Conservation (phyloP, 139 green algal genomes). For the Chlorella vulgaris region DNA sequence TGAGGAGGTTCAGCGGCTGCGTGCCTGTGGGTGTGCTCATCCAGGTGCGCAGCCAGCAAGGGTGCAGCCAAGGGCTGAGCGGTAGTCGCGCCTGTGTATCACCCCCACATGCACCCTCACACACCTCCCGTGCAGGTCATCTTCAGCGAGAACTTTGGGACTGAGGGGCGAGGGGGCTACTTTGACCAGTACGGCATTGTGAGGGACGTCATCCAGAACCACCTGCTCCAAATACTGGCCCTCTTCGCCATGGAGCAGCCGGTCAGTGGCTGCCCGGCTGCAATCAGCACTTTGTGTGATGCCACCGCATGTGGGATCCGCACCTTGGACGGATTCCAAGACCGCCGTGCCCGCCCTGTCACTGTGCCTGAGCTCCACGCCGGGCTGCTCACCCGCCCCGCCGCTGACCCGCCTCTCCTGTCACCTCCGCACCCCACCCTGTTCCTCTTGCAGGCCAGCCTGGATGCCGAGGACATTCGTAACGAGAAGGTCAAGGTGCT, state of each 20-base stretch:
- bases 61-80: too few relatives aligned
- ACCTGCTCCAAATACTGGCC: conserved; percentile 96
- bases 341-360: too few relatives aligned
- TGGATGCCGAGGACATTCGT: conserved; percentile 96
- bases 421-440: background rate
- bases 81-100: too few relatives aligned
- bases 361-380: too few relatives aligned
- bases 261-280: conserved; percentile 44
- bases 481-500: conserved; percentile 99
- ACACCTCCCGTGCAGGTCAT: conserved; percentile 79
- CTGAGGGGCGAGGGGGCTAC: conserved; percentile 96
- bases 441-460: conserved; percentile 58
- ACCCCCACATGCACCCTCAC: too few relatives aligned
- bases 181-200: conserved; percentile 99
- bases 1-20: too few relatives aligned
- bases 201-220: conserved; percentile 99
- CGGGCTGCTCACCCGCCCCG: too few relatives aligned
- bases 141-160: conserved; percentile 99
- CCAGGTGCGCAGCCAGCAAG: background rate
- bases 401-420: background rate
- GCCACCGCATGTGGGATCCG: too few relatives aligned
- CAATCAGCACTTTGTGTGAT: background rate
- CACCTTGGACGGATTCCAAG: too few relatives aligned
- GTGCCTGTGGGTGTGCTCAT: too few relatives aligned
- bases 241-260: conserved; percentile 99